Evolutionary conservation across 306 rosid genomes (phyloP).

Genomic region (Lathyrus sativus): DNA sequence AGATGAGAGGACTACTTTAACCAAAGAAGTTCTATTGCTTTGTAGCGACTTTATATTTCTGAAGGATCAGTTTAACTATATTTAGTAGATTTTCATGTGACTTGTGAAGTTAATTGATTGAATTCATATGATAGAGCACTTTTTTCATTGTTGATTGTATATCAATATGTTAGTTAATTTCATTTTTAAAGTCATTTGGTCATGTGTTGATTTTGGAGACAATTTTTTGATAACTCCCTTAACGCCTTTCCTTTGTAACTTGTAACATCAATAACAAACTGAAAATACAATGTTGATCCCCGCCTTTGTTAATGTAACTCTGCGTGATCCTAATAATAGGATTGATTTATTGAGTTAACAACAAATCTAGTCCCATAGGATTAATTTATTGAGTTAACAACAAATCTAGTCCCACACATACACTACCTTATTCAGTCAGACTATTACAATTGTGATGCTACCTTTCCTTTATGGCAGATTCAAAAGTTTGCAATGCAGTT

Average conservation of each 20-base stretch:
- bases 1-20: neutral
- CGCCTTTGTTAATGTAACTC: neutral
- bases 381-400: slow-evolving; percentile 3
- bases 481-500: slow-evolving; percentile 83
- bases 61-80: neutral
- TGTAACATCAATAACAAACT: neutral
- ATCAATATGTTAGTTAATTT: neutral
- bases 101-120: neutral
- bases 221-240: neutral
- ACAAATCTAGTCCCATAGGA: neutral
- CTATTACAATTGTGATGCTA: slow-evolving; percentile 6
- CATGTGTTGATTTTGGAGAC: slow-evolving; percentile 2
- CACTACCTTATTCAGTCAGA: neutral
- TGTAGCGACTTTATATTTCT: neutral
- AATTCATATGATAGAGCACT: neutral
- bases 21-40: neutral
- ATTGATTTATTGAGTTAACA: slow-evolving; percentile 4
- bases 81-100: slow-evolving; percentile 8
- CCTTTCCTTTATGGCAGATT: slow-evolving; percentile 47
- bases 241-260: neutral
- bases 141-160: slow-evolving; percentile 11
- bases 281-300: neutral
- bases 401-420: neutral
- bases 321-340: neutral
- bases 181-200: neutral